Conservation (phyloP, 768 basidiomycete genomes). For the Kwoniella sp. region DNA sequence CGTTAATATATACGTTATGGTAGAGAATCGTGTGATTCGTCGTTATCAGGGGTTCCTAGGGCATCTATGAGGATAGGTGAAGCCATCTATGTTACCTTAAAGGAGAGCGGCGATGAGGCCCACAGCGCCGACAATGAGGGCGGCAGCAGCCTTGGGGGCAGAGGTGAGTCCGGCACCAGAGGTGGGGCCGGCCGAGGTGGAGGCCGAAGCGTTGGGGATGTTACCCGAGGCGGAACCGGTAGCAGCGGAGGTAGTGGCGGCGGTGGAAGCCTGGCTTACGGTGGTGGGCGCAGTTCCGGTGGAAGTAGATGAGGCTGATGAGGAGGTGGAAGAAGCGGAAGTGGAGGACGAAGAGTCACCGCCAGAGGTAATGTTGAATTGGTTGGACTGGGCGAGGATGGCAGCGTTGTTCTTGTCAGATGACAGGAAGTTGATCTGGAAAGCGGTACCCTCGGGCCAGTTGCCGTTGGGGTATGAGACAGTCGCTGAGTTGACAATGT, state of each 20-base stretch:
- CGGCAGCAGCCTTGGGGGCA: conserved; percentile 6
- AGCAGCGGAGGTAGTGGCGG: conserved; percentile 11
- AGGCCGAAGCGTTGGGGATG: conserved; percentile 23
- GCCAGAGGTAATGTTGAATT: conserved; percentile 62
- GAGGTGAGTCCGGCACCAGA: conserved; percentile 6
- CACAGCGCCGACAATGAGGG: conserved; percentile 9
- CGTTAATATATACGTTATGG: conserved; percentile 4
- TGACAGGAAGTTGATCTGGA: conserved; percentile 72
- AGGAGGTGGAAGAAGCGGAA: conserved; percentile 53
- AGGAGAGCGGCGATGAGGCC: conserved; percentile 15
- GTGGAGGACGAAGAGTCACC: conserved; percentile 35
- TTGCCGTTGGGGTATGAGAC: conserved; percentile 61
- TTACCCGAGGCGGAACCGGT: conserved; percentile 9
- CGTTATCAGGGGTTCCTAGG: neutral
- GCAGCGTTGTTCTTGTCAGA: conserved; percentile 57
- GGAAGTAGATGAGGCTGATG: conserved; percentile 40
- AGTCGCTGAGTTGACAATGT: conserved; percentile 62
- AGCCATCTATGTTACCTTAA: no score
- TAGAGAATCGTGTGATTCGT: neutral
- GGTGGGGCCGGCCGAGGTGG: conserved; percentile 3
- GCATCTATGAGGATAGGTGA: neutral
- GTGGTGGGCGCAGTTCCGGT: conserved; percentile 19
- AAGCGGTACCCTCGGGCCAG: conserved; percentile 67
- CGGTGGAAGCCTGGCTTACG: conserved; percentile 8
- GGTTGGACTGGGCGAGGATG: conserved; percentile 71